These are phyloP conservation scores for Coniochaeta pulveracea DNA, from an alignment of 2,329 filamentous ascomycete species.

Conservation along the genomic window DNA sequence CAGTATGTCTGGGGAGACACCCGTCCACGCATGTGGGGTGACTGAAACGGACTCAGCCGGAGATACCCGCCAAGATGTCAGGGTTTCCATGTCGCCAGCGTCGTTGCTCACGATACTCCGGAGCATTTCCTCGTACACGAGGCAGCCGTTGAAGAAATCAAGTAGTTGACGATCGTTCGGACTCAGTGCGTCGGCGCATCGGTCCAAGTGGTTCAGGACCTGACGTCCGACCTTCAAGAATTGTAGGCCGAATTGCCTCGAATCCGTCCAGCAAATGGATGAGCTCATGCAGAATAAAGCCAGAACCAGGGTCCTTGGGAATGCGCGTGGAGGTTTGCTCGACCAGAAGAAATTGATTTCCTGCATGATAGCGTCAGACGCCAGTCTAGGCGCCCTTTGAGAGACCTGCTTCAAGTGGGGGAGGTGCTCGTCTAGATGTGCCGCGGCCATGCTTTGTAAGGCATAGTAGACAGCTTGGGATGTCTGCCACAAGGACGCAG, in stretches of 20 bases:
- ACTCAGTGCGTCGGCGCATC: conserved; percentile 3
- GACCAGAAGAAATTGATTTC: conserved; percentile 11
- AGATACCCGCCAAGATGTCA: conserved; percentile 16
- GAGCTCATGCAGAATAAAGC: conserved; percentile 18
- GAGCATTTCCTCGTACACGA: conserved; percentile 17
- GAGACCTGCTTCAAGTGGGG: conserved; percentile 14
- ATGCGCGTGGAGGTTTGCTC: conserved; percentile 4
- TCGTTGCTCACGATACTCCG: conserved; percentile 17
- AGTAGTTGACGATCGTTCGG: conserved; percentile 10
- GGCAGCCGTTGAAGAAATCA: conserved; percentile 17
- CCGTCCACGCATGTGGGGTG: conserved; percentile 14
- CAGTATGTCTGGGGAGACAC: conserved; percentile 13
- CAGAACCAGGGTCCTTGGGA: conserved; percentile 13
- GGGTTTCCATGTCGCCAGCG: conserved; percentile 13
- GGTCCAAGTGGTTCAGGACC: conserved; percentile 11
- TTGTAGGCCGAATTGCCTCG: conserved; percentile 13
- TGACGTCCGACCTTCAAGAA: conserved; percentile 13
- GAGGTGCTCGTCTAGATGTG: conserved; percentile 15
- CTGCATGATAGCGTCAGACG: conserved; percentile 13
- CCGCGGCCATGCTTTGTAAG: conserved; percentile 16
- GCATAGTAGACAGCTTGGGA: conserved; percentile 15
- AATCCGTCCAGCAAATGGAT: conserved; percentile 17
- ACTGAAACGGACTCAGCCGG: conserved; percentile 4
- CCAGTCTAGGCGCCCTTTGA: conserved; percentile 10
- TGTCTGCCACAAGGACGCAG: conserved; percentile 12